A percentile compares a stretch with the other conserved stretches of the same genome.
These are phyloP conservation scores for Senna tora DNA, from an alignment of 306 rosid species.

Conservation along the genomic window DNA sequence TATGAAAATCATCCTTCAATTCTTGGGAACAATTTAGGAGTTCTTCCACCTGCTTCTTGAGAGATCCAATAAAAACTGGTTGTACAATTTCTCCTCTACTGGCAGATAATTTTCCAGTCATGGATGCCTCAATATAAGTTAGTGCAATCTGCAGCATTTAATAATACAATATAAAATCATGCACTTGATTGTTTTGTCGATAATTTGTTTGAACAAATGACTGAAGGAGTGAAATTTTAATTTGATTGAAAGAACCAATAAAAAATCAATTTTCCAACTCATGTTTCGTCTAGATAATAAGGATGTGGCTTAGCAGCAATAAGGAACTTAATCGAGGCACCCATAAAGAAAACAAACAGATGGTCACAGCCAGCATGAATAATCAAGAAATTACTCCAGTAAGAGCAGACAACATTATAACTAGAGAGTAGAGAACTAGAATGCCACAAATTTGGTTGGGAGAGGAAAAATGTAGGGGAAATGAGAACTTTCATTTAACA, in stretches of 20 bases:
- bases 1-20: constrained; percentile 68
- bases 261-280: not conserved
- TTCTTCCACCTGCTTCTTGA: constrained; percentile 19
- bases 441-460: not conserved
- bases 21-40: constrained; percentile 44
- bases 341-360: not conserved
- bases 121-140: constrained; percentile 72
- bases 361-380: not conserved
- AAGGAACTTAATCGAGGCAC: constrained; percentile 26
- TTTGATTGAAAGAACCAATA: constrained; percentile 24
- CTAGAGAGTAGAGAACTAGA: not conserved
- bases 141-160: constrained; percentile 73
- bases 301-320: not conserved
- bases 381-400: constrained; percentile 15
- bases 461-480: too few relatives aligned
- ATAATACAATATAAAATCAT: not conserved
- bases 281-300: not conserved
- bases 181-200: not conserved
- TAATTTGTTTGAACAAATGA: constrained; percentile 9
- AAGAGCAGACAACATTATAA: constrained; percentile 1
- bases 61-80: constrained; percentile 13
- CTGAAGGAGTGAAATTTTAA: not conserved
- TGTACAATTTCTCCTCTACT: constrained; percentile 7
- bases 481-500: too few relatives aligned
- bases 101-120: constrained; percentile 15